Evolutionary conservation across 1,139 yeast species (phyloP), one percentile per base, ranked within the genome.

Genomic region (Scheffersomyces insectosa): DNA sequence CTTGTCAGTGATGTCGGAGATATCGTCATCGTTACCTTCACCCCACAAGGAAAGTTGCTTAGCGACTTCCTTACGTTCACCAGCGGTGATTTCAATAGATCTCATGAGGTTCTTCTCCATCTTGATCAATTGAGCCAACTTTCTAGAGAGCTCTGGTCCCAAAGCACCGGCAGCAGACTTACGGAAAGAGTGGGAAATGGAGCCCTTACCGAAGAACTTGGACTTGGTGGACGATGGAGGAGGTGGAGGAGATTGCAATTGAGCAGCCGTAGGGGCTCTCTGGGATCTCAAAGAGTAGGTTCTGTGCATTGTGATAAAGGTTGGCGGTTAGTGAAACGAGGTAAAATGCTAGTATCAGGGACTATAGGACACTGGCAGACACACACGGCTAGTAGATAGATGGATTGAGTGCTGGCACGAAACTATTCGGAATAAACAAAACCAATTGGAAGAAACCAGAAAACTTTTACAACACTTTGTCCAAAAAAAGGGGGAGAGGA

Each of bases 11-110:
- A 88, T 84, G 66, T 88, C 95, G 43, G 87, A 79, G 44, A 88
- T 88, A 60, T 86, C 93, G 62, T 86, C 95, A 60, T 86, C 95
- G 59, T 87, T 85, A 55, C 79, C 83, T 59, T 83, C 88, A 72
- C 95, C 95, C 95, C 95, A 88, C 45, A 82, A 62, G 25, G 90
- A 83, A 63, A 87, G 75, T 70, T 87, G 95, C 68, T 83, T 84
- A 46, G 95, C 95, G 54, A 87, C 91, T 51, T 83, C 87, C 66
- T 85, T 81, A 68, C 93, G 79, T 72, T 86, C 95, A 49, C 80
- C 75, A 44, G 93, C 85, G 47, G 87, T 85, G 51, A 84, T 74
- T 67, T 87, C 95, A 62, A 86, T 75, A 44, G 90, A 80, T 68
- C 91, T 79, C 83, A 85, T 79, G 57, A 86, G 83, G 60, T 83